These are phyloP conservation scores for Phoma sp. DNA, from an alignment of 2,329 filamentous ascomycete genomes.

Conservation along the genomic window DNA sequence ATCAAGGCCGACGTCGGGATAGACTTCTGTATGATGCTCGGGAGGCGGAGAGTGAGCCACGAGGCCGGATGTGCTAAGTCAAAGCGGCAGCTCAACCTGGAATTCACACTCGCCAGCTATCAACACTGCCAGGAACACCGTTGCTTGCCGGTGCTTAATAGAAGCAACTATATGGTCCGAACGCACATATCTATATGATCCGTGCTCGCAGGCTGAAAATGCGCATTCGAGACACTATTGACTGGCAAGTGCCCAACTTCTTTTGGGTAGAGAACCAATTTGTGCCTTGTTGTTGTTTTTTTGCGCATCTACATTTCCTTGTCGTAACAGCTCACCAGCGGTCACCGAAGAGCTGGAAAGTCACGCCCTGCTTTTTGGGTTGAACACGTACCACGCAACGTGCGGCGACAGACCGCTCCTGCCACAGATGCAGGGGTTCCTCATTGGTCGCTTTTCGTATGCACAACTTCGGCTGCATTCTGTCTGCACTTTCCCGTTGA, in stretches of 20 bases:
- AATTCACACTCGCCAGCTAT: constrained; percentile 7
- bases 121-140: constrained; percentile 19
- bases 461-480: not conserved
- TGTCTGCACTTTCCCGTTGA: not conserved
- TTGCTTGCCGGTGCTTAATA: constrained; percentile 24
- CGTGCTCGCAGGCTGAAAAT: constrained; percentile 8
- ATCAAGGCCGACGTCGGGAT: constrained; percentile 11
- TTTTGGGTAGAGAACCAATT: constrained; percentile 3
- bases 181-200: constrained; percentile 19
- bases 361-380: not conserved
- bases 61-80: constrained; percentile 13
- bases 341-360: not conserved
- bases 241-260: constrained; percentile 3
- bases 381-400: constrained; percentile 4
- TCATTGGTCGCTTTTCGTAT: not conserved
- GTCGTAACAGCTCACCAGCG: not conserved
- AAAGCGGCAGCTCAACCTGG: constrained; percentile 10
- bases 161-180: constrained; percentile 22
- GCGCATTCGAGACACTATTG: constrained; percentile 7
- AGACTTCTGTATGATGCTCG: constrained; percentile 11
- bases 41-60: constrained; percentile 11
- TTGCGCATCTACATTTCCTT: constrained; percentile 5
- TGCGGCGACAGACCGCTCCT: constrained; percentile 4
- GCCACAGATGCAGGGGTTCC: not conserved
- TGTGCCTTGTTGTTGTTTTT: not conserved